Conservation (phyloP, 1,284 basidiomycete genomes). For the Fomitopsis palustris region DNA sequence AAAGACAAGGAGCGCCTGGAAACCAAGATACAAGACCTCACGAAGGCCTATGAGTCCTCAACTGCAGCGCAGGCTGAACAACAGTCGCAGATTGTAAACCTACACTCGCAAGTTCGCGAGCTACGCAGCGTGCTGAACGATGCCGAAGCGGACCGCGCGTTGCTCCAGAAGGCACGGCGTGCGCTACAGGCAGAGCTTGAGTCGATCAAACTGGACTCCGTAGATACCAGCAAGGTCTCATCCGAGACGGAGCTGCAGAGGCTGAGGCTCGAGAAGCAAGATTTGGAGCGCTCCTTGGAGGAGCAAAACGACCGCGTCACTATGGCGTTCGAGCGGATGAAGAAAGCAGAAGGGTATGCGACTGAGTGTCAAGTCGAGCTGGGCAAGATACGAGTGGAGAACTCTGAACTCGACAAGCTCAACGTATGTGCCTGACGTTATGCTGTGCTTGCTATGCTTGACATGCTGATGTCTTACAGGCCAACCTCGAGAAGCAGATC, state of each 20-base stretch:
- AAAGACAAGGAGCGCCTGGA: constrained; percentile 85
- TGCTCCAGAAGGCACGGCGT: constrained; percentile 80
- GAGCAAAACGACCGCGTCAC: constrained; percentile 73
- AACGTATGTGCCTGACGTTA: constrained; percentile 51
- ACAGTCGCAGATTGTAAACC: constrained; percentile 77
- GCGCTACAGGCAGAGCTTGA: constrained; percentile 78
- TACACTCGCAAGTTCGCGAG: constrained; percentile 84
- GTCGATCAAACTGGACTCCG: constrained; percentile 72
- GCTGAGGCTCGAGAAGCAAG: constrained; percentile 75
- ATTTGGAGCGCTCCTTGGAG: constrained; percentile 74
- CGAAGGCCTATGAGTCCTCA: constrained; percentile 76
- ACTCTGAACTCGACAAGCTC: constrained; percentile 71
- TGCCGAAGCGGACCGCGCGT: constrained; percentile 74
- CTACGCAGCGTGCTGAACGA: constrained; percentile 79
- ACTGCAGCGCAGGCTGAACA: constrained; percentile 72
- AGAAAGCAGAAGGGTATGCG: constrained; percentile 74
- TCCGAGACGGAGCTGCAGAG: constrained; percentile 74
- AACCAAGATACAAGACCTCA: constrained; percentile 74
- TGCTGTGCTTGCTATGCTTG: neutral
- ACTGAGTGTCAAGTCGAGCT: constrained; percentile 75
- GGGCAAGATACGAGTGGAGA: constrained; percentile 71
- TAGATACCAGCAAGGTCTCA: constrained; percentile 67
- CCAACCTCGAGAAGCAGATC: constrained; percentile 76
- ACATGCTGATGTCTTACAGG: constrained; percentile 44
- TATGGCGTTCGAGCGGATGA: constrained; percentile 74